A percentile compares a stretch with the other conserved stretches of the same genome.
Evolutionary conservation across 768 basidiomycete species (phyloP).

Genomic region (Pleurotus tuber-regium): DNA sequence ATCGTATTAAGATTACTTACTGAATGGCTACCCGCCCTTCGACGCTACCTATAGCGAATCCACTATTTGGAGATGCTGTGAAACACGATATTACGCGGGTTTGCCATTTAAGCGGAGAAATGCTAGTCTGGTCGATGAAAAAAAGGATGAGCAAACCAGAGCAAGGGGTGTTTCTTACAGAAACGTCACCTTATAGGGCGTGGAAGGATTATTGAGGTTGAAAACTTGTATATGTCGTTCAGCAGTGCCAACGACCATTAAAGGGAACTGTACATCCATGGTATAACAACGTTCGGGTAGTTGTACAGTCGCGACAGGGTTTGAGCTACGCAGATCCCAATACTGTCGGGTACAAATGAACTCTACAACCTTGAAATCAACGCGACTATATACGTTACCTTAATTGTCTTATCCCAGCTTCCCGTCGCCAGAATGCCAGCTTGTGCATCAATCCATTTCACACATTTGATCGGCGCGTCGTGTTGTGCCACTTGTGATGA

Average conservation of each 20-base stretch:
- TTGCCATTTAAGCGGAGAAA: constrained; percentile 93
- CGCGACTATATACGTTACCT: no score
- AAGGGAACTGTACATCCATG: constrained; percentile 74
- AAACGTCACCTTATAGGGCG: constrained; percentile 65
- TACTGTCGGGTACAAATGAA: constrained; percentile 50
- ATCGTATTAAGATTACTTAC: constrained; percentile 43
- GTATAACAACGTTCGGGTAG: constrained; percentile 89
- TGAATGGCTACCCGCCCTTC: constrained; percentile 95
- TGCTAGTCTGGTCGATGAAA: constrained; percentile 53
- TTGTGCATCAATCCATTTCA: constrained; percentile 76
- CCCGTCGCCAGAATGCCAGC: constrained; percentile 84
- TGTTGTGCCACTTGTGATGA: constrained; percentile 83
- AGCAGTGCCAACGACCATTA: constrained; percentile 91
- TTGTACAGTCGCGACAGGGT: constrained; percentile 72
- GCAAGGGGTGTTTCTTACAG: constrained; percentile 5
- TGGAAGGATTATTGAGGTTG: constrained; percentile 79
- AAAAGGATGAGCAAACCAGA: background rate
- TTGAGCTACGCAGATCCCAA: constrained; percentile 81
- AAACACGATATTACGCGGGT: constrained; percentile 85
- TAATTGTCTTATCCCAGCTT: constrained; percentile 96
- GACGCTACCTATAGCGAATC: constrained; percentile 82
- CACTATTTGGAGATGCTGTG: constrained; percentile 61
- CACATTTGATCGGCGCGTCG: constrained; percentile 82
- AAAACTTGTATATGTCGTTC: constrained; percentile 89
- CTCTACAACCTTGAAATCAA: no score